These are phyloP conservation scores for Ophiostoma himal-ulmi DNA, from an alignment of 2,329 filamentous ascomycete species.

Conservation along the genomic window DNA sequence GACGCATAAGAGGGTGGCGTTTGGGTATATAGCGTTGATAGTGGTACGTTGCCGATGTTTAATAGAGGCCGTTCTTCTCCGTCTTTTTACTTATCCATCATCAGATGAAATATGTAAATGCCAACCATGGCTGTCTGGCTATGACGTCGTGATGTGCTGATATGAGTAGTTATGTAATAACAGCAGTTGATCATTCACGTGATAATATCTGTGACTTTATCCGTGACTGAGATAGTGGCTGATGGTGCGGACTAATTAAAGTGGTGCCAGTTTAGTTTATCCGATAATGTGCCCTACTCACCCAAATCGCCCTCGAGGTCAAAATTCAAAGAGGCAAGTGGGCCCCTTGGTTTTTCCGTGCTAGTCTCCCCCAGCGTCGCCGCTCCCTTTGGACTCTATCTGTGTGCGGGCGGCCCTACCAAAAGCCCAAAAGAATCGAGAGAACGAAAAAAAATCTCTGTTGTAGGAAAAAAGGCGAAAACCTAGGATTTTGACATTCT, in stretches of 20 bases:
- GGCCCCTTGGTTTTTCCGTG: not conserved
- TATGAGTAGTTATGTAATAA: too few relatives aligned
- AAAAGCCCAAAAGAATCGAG: not conserved
- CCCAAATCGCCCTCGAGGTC: constrained; percentile 5
- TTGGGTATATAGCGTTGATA: not conserved
- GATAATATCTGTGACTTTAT: not conserved
- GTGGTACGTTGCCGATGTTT: not conserved
- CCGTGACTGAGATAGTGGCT: not conserved
- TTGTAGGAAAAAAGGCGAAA: constrained; percentile 9
- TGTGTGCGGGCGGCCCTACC: constrained; percentile 13
- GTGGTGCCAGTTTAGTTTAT: not conserved
- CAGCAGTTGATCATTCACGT: not conserved
- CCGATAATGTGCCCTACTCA: constrained; percentile 18
- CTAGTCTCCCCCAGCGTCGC: not conserved
- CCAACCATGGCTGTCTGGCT: too few relatives aligned
- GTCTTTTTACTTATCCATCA: too few relatives aligned
- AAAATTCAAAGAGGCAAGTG: constrained; percentile 11
- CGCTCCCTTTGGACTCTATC: not conserved
- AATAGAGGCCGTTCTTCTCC: too few relatives aligned
- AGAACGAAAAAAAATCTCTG: constrained; percentile 20
- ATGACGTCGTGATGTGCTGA: too few relatives aligned
- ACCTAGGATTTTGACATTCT: constrained; percentile 17
- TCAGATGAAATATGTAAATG: too few relatives aligned
- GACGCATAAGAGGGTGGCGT: not conserved
- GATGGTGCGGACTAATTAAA: not conserved